Evolutionary conservation across 768 basidiomycete species (phyloP).

Genomic region (Suillus fuscotomentosus): DNA sequence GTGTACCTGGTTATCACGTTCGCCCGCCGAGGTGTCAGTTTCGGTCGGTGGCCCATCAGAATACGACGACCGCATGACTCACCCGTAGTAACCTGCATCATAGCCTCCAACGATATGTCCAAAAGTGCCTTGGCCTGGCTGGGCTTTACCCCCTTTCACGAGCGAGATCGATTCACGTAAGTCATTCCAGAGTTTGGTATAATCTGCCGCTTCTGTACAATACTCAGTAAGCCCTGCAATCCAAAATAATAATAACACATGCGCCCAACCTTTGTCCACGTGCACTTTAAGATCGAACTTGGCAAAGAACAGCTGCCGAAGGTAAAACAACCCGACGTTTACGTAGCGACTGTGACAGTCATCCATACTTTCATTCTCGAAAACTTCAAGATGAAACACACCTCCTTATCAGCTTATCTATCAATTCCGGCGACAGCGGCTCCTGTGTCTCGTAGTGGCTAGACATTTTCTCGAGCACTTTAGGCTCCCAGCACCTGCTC

Average conservation of each 20-base stretch:
- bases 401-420: constrained; percentile 81
- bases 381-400: constrained; percentile 20
- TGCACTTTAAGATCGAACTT: constrained; percentile 77
- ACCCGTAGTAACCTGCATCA: constrained; percentile 59
- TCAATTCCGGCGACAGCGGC: constrained; percentile 67
- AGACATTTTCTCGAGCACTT: constrained; percentile 71
- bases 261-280: constrained; percentile 54
- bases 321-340: constrained; percentile 78
- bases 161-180: constrained; percentile 69
- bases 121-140: constrained; percentile 73
- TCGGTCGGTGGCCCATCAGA: not conserved
- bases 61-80: not conserved
- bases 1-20: constrained; percentile 46
- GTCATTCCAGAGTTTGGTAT: constrained; percentile 77
- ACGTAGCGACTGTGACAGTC: constrained; percentile 58
- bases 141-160: constrained; percentile 56
- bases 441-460: constrained; percentile 75
- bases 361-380: not conserved
- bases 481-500: constrained; percentile 75
- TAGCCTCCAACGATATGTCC: constrained; percentile 79
- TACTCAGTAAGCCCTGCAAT: not conserved
- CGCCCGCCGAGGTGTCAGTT: not conserved
- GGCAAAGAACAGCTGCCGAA: constrained; percentile 84
- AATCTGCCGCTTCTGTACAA: constrained; percentile 58
- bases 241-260: not conserved